phyloP scores from a whole-genome alignment of 108 stramenopile genomes.

The Cafeteria roenbergensis region DNA sequence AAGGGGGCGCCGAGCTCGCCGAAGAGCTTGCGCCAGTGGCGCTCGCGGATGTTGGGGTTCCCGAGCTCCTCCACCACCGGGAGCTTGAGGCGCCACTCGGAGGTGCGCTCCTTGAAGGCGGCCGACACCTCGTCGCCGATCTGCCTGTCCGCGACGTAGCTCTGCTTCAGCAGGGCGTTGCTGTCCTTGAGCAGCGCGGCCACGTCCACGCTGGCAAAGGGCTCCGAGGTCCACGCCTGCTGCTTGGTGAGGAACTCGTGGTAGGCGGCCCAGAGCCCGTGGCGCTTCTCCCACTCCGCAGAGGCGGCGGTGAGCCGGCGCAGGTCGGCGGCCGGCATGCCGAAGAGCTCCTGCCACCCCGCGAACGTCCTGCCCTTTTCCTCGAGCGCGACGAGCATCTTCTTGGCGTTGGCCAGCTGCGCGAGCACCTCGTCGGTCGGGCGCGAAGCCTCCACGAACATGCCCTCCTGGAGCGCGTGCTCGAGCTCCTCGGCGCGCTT shows the following conservation, averaged over 20 bases:
- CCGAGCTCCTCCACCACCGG: constrained; percentile 38
- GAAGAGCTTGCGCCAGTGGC: constrained; percentile 42
- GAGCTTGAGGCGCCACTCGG: constrained; percentile 31
- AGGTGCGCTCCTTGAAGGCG: constrained; percentile 26
- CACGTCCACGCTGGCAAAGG: constrained; percentile 29
- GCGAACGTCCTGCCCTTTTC: constrained; percentile 29
- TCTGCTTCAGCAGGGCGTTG: constrained; percentile 31
- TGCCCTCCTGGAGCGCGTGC: constrained; percentile 22
- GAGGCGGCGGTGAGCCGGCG: constrained; percentile 28
- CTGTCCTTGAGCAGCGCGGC: constrained; percentile 31
- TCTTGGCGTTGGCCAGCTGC: constrained; percentile 23
- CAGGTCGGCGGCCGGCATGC: constrained; percentile 27
- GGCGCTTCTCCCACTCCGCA: constrained; percentile 19
- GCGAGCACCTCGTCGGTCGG: constrained; percentile 19
- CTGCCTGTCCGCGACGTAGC: constrained; percentile 28
- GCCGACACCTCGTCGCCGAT: constrained; percentile 27
- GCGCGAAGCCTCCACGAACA: constrained; percentile 27
- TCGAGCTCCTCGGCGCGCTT: constrained; percentile 28
- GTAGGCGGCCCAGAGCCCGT: constrained; percentile 28
- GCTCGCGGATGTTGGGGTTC: constrained; percentile 33
- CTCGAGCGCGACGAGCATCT: constrained; percentile 23
- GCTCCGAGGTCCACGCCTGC: constrained; percentile 25
- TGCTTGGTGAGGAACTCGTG: constrained; percentile 30
- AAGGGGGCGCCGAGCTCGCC: constrained; percentile 24
- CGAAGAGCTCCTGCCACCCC: constrained; percentile 37